Evolutionary conservation across 129 eudicot genomes (phyloP), one percentile per base, ranked within the genome.

Genomic region (Flaveria robusta): DNA sequence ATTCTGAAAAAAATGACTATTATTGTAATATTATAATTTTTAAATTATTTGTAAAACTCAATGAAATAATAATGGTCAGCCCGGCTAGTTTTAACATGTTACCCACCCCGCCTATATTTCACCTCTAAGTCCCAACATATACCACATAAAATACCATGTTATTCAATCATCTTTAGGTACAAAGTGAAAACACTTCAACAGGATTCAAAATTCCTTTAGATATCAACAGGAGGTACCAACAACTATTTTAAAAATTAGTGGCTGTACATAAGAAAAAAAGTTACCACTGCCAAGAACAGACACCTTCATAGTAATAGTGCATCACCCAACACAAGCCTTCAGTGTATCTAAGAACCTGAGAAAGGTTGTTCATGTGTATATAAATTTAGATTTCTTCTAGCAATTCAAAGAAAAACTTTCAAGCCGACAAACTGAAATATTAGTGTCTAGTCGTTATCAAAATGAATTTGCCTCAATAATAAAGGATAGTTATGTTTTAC

Each of bases 311-410:
- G 84, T 94, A 94, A 83, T 94, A 94, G 69, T 87, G 98, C 98
- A 94, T 94, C 74, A 91, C 98, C 98, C 98, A 94, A 79, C 98
- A 94, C 74, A 94, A 84, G 27, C 98, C 98, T 89, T 94, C 97
- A 3, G 90, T 83, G 70, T 94, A 94, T 69, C 78, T 94, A 70
- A 75, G 73, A 3, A 91, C 98, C 98, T 94, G 83, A 52, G 39
- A 65, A 66, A 59, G 23, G 18, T 51, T 47, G 1, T 37, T 51
- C 31, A 18, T 13, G 13, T 43, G 13, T 43, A 65, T 19, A 43
- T 62, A 19, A 1, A 52, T 56, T 27, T 20, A 51, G 45, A 55
- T 66, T 52, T 15, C 54, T 66, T 50, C n/a, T 49, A 77, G 12
- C 70, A 54, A 20, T 77, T 68, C 16, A 26, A 37, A 39, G 23